Base-by-base conservation (phyloP, 768 basidiomycete species). In the Mycena rebaudengoi region DNA sequence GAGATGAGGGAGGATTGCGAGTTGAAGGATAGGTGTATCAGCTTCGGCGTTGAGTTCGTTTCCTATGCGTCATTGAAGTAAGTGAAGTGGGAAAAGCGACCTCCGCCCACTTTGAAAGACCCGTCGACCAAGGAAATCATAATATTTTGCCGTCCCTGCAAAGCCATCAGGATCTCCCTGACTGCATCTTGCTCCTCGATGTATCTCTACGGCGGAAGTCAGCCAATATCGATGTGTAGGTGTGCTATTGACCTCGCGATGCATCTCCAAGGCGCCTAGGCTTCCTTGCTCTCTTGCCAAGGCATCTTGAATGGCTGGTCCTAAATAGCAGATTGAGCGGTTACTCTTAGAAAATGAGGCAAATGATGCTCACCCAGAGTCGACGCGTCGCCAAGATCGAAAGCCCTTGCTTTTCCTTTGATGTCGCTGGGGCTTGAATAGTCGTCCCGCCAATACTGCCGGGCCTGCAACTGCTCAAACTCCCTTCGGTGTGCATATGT, bases 161-260 rank as follows among this genome's bases (percentile, higher is more conserved):
- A 76, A 29, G 85, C 86, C 74, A 92, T 90, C 13, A 94, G 78
- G 3, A 93, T 79, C 69, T 95, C 94, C 4, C 93, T 85, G 6
- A 93, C 89, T 37, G 89, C 88, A 66, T 94, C 89, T 50, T 87
- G 83, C 75, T 95, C 94, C 52, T 87, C 74, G 25, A 94, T 91
- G 64, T 90, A 90, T 73, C 74, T 85, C 91, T 93, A 68, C 25
- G 28, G 29, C 23, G 25, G 11, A 30, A 59, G 5, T 55, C 51
- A 37, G 25, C 18, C 25, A 16, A 23, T 11, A 2, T 23, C 35
- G n/a, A 14, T 7, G 18, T 21, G 37, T 33, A 20, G 45, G 13
- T 26, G 30, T 21, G 30, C 25, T 51, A 10, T 48, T 48, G 61
- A 86, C 86, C 78, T 85, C 83, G 63, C 77, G 74, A 26, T 78